A percentile compares a stretch with the other conserved stretches of the same genome.
Evolutionary conservation across 2,329 filamentous ascomycete genomes (phyloP).

Genomic region (Aplosporella prunicola): DNA sequence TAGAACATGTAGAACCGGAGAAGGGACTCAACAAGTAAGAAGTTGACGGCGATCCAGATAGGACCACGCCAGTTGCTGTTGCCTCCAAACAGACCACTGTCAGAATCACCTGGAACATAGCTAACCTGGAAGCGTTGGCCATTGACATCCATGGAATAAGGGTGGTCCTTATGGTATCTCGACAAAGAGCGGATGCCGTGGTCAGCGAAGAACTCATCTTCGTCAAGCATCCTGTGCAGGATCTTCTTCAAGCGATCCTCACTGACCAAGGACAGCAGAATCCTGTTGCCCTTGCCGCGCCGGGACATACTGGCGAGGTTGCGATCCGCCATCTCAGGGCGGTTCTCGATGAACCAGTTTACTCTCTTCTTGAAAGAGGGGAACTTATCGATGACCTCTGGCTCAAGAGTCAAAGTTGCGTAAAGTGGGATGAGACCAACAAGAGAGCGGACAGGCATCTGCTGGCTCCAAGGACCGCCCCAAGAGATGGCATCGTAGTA

Average conservation of each 20-base stretch:
- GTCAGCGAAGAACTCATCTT: conserved; percentile 83
- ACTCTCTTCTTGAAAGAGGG: conserved; percentile 88
- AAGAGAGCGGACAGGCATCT: conserved; percentile 82
- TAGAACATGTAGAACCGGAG: conserved; percentile 96
- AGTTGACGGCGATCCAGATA: conserved; percentile 95
- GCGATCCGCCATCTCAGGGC: conserved; percentile 75
- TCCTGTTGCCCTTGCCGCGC: conserved; percentile 79
- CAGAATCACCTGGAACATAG: conserved; percentile 92
- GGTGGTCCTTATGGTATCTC: conserved; percentile 81
- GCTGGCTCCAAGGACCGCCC: conserved; percentile 86
- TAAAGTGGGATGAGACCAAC: conserved; percentile 92
- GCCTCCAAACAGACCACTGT: conserved; percentile 87
- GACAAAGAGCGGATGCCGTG: conserved; percentile 88
- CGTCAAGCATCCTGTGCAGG: conserved; percentile 82
- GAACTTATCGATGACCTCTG: conserved; percentile 83
- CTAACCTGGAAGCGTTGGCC: conserved; percentile 78
- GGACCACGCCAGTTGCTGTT: conserved; percentile 97
- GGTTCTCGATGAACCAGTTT: conserved; percentile 89
- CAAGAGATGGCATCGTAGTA: conserved; percentile 98
- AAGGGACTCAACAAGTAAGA: conserved; percentile 86
- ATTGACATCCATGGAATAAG: conserved; percentile 92
- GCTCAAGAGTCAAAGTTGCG: conserved; percentile 83
- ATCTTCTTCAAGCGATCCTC: conserved; percentile 88
- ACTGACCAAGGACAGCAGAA: conserved; percentile 82
- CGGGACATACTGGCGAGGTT: conserved; percentile 92